Percentiles rank a stretch among this genome's conserved stretches.
Evolutionary conservation across 306 rosid species (phyloP).

Genomic region (Arachis hypogaea): DNA sequence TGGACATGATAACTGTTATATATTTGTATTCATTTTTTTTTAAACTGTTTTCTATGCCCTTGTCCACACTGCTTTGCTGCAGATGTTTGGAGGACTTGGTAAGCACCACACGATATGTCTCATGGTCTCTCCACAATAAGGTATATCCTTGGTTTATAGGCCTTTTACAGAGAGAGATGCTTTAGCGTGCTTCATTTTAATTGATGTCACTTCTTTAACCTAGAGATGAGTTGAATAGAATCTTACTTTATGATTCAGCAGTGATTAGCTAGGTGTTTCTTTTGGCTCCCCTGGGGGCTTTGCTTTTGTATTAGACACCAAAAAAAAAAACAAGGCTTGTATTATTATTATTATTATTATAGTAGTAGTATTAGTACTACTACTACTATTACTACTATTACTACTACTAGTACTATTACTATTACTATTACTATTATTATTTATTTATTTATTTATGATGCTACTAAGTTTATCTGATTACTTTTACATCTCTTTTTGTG

Average conservation of each 20-base stretch:
- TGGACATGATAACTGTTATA: conserved; percentile 17
- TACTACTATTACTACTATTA: too few species aligned
- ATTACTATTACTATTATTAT: too few species aligned
- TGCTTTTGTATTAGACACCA: neutral
- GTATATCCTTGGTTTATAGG: conserved; percentile 46
- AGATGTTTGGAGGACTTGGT: conserved; percentile 97
- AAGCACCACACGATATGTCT: conserved; percentile 94
- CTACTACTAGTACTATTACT: too few species aligned
- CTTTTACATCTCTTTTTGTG: conserved; percentile 33
- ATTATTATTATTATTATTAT: neutral
- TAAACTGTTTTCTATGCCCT: conserved; percentile 18
- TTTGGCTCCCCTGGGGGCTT: too few species aligned
- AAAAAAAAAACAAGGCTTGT: conserved; percentile 16
- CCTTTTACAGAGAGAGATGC: conserved; percentile 11
- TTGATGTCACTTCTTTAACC: conserved; percentile 7
- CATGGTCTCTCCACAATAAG: conserved; percentile 99
- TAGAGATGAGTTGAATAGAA: too few species aligned
- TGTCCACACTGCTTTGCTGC: conserved; percentile 38
- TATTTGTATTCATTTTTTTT: conserved; percentile 16
- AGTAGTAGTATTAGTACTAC: too few species aligned
- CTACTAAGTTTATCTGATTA: conserved; percentile 31
- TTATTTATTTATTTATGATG: neutral
- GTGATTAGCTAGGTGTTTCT: too few species aligned
- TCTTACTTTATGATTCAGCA: too few species aligned
- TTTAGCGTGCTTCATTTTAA: conserved; percentile 31